Conservation (phyloP, 768 basidiomycete species). For the Leccinum barrowsii region DNA sequence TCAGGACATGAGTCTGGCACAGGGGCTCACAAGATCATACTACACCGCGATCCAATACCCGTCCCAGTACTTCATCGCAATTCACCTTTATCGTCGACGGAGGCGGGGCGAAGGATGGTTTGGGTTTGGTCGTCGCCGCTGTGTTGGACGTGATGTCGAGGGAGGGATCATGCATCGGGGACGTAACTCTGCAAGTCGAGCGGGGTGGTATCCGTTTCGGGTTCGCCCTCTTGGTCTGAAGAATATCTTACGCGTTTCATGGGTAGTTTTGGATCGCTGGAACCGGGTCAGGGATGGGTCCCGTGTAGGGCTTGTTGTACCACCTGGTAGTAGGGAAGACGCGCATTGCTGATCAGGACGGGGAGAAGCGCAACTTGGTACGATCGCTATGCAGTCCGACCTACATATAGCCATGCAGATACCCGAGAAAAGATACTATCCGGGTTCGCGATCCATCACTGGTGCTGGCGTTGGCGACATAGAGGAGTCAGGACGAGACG, state of each 20-base stretch:
- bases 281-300: too few species aligned
- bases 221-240: neutral
- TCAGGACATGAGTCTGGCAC: neutral
- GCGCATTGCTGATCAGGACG: neutral
- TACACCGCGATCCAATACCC: constrained; percentile 81
- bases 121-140: constrained; percentile 11
- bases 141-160: constrained; percentile 37
- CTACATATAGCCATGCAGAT: too few species aligned
- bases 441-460: too few species aligned
- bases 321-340: constrained; percentile 44
- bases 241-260: neutral
- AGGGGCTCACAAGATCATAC: constrained; percentile 45
- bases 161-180: constrained; percentile 62
- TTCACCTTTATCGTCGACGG: constrained; percentile 41
- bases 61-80: constrained; percentile 80
- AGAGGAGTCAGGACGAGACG: too few species aligned
- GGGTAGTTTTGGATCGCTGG: neutral
- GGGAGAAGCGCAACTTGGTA: neutral
- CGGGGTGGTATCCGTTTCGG: constrained; percentile 53
- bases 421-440: too few species aligned
- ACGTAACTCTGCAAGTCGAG: constrained; percentile 69
- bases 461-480: too few species aligned
- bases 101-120: constrained; percentile 30
- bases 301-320: constrained; percentile 60
- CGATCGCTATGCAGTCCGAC: too few species aligned